Conservation (phyloP, 306 rosid species). For the Carpinus viminea region DNA sequence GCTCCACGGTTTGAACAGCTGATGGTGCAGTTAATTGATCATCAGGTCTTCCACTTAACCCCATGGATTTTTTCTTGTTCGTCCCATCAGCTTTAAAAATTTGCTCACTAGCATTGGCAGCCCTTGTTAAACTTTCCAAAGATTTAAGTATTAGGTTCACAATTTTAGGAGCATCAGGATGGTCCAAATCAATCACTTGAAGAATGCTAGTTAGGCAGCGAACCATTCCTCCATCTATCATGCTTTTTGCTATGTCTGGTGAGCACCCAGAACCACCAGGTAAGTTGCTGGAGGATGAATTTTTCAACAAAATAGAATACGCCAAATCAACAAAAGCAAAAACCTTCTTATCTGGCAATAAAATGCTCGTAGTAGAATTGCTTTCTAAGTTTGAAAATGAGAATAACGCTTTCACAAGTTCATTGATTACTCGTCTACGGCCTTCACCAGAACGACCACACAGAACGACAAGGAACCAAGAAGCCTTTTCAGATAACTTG, state of each 20-base stretch:
- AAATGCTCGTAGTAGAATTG: constrained; percentile 54
- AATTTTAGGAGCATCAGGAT: constrained; percentile 93
- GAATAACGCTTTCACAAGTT: constrained; percentile 74
- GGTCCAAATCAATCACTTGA: constrained; percentile 95
- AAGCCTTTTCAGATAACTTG: constrained; percentile 90
- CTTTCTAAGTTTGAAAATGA: constrained; percentile 64
- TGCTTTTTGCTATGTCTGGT: constrained; percentile 93
- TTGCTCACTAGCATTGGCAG: constrained; percentile 93
- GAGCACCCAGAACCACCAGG: constrained; percentile 97
- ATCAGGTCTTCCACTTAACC: constrained; percentile 62
- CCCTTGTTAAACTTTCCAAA: constrained; percentile 87
- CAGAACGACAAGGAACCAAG: constrained; percentile 86
- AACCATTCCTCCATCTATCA: constrained; percentile 96
- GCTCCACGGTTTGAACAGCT: constrained; percentile 46
- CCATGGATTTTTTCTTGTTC: constrained; percentile 66
- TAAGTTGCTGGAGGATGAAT: constrained; percentile 82
- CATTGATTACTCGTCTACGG: constrained; percentile 83
- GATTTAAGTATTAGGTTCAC: constrained; percentile 87
- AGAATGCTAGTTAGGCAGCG: constrained; percentile 78
- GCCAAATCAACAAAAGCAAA: constrained; percentile 82
- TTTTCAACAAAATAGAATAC: constrained; percentile 84
- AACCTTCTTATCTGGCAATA: constrained; percentile 86
- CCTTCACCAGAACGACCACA: constrained; percentile 98
- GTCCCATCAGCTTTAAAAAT: constrained; percentile 71
- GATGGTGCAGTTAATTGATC: constrained; percentile 58